Evolutionary conservation across 805 yeast species (phyloP), one percentile per base, ranked within the genome.

Genomic region (Sungouiella thailandica): DNA sequence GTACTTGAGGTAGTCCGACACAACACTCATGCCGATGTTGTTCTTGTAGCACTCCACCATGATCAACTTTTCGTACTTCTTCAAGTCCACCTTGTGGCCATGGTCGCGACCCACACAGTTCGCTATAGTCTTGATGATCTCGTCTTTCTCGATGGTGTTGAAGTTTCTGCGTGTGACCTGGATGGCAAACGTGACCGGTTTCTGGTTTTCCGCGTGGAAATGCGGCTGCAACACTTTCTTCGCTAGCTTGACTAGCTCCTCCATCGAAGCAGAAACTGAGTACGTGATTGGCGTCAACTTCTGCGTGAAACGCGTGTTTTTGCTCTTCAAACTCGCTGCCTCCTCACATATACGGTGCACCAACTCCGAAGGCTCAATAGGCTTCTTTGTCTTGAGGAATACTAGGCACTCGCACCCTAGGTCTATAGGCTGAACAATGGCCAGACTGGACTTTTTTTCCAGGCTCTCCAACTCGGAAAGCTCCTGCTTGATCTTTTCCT

Each of bases 31-130:
- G 5, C 98, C 98, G 22, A 93, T 72, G 41, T 84, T 83, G 42
- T 77, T 83, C 62, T 89, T 90, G 62, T 81, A 90, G 53, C 96
- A 84, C 55, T 87, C 96, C 3, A 93, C 83, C 33, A 90, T 53
- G 30, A 93, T 74, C 46, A 93, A 63, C 51, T 80, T 79, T 40
- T 89, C 95, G 50, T 76, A 86, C 9, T 76, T 60, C 49, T 85
- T 84, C 55, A 93, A 70, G 53, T 88, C 94, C 11, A 93, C 95
- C 23, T 60, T 65, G 55, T 87, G 96, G 2, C 80, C 80, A 41
- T 75, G 72, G 4, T 76, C 80, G 29, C 72, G 65, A 1, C 90
- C 90, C 1, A 86, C 88, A 28, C 72, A 60, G 19, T 72, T 76
- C 3, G 95, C 96, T 7, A 89, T 71, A 9, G 76, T 66, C 23